Conservation (phyloP, 192 early-diverging fungal species). For the Entomortierella chlamydospora region DNA sequence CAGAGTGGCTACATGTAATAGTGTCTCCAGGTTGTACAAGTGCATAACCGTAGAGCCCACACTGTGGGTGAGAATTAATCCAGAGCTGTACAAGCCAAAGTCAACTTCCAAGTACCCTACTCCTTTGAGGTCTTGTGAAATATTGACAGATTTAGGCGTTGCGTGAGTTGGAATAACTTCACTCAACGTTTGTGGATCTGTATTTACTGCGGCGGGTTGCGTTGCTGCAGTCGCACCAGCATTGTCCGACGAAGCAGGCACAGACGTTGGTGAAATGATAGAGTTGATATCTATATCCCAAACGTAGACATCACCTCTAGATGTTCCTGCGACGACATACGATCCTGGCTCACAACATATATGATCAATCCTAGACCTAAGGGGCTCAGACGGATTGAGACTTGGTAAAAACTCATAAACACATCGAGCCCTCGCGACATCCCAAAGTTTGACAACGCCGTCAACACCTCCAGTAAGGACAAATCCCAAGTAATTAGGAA, state of each 20-base stretch:
- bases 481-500: constrained; percentile 27
- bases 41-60: constrained; percentile 27
- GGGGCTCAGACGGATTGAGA: background rate
- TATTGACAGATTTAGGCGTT: constrained; percentile 3
- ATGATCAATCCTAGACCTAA: constrained; percentile 13
- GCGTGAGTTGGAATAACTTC: background rate
- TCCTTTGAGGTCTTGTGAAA: constrained; percentile 38
- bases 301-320: constrained; percentile 31
- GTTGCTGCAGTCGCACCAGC: no score
- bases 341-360: constrained; percentile 45
- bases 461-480: constrained; percentile 65
- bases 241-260: constrained; percentile 3
- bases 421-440: constrained; percentile 49
- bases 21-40: constrained; percentile 35
- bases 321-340: constrained; percentile 36
- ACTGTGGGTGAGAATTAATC: constrained; percentile 23
- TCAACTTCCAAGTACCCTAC: constrained; percentile 36
- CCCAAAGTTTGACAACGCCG: constrained; percentile 64
- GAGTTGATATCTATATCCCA: constrained; percentile 35
- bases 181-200: background rate
- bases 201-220: no score
- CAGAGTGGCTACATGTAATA: constrained; percentile 18
- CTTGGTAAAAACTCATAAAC: constrained; percentile 43
- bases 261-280: constrained; percentile 11
- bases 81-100: constrained; percentile 17